Percentiles rank a stretch among this genome's conserved stretches.
Evolutionary conservation across 2,329 filamentous ascomycete genomes (phyloP).

Genomic region (Pyrenophora tritici-repentis): DNA sequence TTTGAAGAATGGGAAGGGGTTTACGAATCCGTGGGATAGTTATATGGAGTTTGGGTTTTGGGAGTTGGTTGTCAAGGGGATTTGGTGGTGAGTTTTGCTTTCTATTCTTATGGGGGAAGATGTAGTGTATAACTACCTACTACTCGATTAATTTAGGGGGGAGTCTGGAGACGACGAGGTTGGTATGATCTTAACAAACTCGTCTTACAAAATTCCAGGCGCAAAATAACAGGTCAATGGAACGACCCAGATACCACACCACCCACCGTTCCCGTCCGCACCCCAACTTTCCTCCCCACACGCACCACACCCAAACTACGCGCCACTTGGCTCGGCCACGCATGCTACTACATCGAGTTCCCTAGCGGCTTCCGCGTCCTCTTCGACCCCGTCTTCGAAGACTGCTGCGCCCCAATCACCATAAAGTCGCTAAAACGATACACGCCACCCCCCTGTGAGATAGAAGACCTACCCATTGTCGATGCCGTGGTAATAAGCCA

Average conservation of each 20-base stretch:
- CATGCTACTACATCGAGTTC: slow-evolving; percentile 91
- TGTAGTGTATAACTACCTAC: too few relatives aligned
- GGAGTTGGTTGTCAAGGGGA: slow-evolving; percentile 41
- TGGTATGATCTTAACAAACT: too few relatives aligned
- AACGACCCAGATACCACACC: slow-evolving; percentile 66
- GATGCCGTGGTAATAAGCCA: slow-evolving; percentile 82
- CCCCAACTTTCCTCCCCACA: slow-evolving; percentile 68
- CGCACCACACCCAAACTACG: slow-evolving; percentile 67
- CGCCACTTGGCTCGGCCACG: slow-evolving; percentile 94
- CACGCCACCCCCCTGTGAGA: slow-evolving; percentile 75
- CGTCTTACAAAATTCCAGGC: slow-evolving; percentile 35
- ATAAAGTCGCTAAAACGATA: slow-evolving; percentile 76
- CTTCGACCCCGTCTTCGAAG: slow-evolving; percentile 92
- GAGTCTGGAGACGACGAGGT: too few relatives aligned
- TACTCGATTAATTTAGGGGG: too few relatives aligned
- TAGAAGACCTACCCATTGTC: slow-evolving; percentile 76
- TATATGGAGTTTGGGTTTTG: slow-evolving; percentile 48
- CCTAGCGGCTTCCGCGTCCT: slow-evolving; percentile 83
- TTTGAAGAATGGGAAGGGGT: slow-evolving; percentile 58
- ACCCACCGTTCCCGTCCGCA: slow-evolving; percentile 68
- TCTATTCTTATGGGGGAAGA: not conserved
- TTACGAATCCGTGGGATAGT: slow-evolving; percentile 63
- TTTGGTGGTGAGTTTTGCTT: slow-evolving; percentile 46
- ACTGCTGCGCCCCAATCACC: slow-evolving; percentile 78
- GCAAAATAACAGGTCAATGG: slow-evolving; percentile 55